These are phyloP conservation scores for Lipomyces orientalis DNA, from an alignment of 805 yeast genomes.

Conservation along the genomic window DNA sequence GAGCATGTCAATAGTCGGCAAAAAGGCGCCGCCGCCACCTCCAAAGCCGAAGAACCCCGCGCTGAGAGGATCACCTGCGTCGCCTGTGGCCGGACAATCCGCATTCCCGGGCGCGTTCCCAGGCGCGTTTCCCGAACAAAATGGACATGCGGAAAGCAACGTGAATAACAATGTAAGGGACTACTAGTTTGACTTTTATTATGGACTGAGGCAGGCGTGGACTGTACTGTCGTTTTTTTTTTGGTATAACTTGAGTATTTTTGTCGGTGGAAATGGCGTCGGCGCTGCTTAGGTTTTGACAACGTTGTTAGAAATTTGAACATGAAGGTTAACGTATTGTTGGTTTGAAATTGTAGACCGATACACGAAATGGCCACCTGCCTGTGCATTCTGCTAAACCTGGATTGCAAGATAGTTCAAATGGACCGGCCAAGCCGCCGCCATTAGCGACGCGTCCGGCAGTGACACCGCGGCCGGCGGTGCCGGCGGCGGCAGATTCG, in stretches of 20 bases:
- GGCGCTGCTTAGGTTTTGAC: not conserved
- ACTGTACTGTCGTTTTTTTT: not conserved
- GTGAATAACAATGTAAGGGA: slow-evolving; percentile 27
- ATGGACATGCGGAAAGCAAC: slow-evolving; percentile 5
- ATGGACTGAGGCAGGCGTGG: not conserved
- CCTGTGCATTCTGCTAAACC: not conserved
- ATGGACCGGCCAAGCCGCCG: not conserved
- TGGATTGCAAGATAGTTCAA: not conserved
- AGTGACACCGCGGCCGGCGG: slow-evolving; percentile 8
- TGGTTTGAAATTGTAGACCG: not conserved
- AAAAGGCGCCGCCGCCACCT: slow-evolving; percentile 40
- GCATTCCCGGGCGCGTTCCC: slow-evolving; percentile 3
- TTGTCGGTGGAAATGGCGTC: not conserved
- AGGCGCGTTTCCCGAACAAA: not conserved
- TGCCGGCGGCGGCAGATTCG: slow-evolving; percentile 14
- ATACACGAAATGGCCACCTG: not conserved
- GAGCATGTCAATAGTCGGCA: slow-evolving; percentile 32
- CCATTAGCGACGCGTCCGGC: not conserved
- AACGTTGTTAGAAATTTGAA: not conserved
- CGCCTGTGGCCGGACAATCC: slow-evolving; percentile 14
- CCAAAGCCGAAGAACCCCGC: slow-evolving; percentile 28
- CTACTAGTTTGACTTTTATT: slow-evolving; percentile 10
- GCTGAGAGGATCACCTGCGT: slow-evolving; percentile 30
- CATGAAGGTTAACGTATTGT: not conserved
- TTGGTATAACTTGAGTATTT: not conserved